A percentile compares a stretch with the other conserved stretches of the same genome.
Evolutionary conservation across 352 stramenopile species (phyloP).

Genomic region (Globisporangium yorkense): DNA sequence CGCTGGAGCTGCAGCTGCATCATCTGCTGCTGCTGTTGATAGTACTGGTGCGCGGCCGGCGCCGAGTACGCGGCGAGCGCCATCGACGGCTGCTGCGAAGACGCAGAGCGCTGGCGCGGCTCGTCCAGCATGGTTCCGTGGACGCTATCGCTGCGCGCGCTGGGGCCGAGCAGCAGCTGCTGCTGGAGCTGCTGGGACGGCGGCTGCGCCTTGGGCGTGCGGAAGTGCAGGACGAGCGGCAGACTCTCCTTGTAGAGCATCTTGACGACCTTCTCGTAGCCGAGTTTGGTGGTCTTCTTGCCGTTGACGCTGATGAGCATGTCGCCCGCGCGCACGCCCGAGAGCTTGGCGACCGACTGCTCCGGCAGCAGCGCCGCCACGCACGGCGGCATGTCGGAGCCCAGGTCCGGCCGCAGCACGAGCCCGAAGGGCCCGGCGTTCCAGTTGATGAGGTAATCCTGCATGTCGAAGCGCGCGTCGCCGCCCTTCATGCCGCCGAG

Average conservation of each 20-base stretch:
- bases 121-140: conserved; percentile 8
- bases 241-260: conserved; percentile 75
- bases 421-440: conserved; percentile 72
- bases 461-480: conserved; percentile 25
- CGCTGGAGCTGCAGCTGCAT: conserved; percentile 9
- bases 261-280: conserved; percentile 75
- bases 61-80: conserved; percentile 1
- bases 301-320: conserved; percentile 76
- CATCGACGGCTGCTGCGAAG: conserved; percentile 1
- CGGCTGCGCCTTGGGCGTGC: conserved; percentile 30
- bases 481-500: conserved; percentile 7
- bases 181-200: conserved; percentile 9
- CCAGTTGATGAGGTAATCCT: conserved; percentile 86
- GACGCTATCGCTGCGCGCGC: conserved; percentile 13
- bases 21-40: conserved; percentile 2
- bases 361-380: conserved; percentile 66
- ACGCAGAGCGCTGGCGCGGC: not conserved
- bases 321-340: conserved; percentile 55
- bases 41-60: conserved; percentile 1
- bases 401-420: conserved; percentile 62
- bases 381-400: conserved; percentile 70
- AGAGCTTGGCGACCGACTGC: conserved; percentile 66
- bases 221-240: conserved; percentile 73
- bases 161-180: conserved; percentile 1
- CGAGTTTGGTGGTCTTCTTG: conserved; percentile 65